Evolutionary conservation across 768 basidiomycete species (phyloP), one percentile per base, ranked within the genome.

Genomic region (Pholiota molesta): DNA sequence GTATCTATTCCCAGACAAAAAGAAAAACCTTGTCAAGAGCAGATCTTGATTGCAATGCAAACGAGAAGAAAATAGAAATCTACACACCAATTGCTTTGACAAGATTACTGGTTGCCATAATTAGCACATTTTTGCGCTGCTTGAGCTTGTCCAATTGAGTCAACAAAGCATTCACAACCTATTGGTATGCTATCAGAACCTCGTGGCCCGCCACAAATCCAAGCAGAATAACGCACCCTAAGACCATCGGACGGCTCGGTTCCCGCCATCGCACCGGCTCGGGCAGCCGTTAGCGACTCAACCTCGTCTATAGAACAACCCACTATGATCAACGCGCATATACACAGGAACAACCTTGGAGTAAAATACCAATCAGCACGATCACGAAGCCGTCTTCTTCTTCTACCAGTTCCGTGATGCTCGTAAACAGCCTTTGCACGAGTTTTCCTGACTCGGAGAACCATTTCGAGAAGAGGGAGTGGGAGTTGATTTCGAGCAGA

Each of bases 401-500:
- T 54, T 97, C 95, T 0, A 92, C 90, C 75, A 99, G 83, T 65
- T 97, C 95, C 40, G 84, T 92, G 60, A 99, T 94, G 61, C 84
- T 91, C 40, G 82, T 85, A 72, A 99, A 99, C 17, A 99, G 80
- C 52, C 91, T 86, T 70, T 99, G 97, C 1, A 99, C 97, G 29
- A 99, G 86, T 74, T 99, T 99, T 16, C 97, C 97, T 0, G 95
- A 97, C 72, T 99, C 97, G 0, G 96, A 98, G 77, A 99, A 99
- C 97, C 97, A 99, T 68, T 95, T 92, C 16, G 94, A 96, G 73
- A 99, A 99, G 16, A 99, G 83, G 1, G 96, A 98, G 76, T 99
- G 97, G 0, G 97, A 96, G 72, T 99, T 99, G 70, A 99, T 97
- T 74, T 99, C 97, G 49, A 99, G 84, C 11, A 99, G 80, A 51